A percentile compares a stretch with the other conserved stretches of the same genome.
Evolutionary conservation across 2,329 filamentous ascomycete genomes (phyloP).

Genomic region (Incumbomyces lentus): DNA sequence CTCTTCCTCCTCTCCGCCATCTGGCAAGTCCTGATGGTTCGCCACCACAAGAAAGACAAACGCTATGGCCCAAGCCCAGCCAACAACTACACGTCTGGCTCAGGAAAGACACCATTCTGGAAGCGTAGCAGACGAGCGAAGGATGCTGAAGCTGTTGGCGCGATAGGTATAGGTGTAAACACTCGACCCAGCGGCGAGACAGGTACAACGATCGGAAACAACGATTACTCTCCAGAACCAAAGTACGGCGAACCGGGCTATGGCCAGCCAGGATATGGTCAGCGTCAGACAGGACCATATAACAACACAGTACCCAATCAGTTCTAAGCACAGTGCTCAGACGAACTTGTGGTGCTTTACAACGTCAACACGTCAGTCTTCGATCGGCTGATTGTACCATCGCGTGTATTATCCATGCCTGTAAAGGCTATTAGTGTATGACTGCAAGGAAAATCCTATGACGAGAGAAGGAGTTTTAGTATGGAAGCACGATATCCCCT

Average conservation of each 20-base stretch:
- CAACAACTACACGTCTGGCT: conserved; percentile 59
- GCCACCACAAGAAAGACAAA: conserved; percentile 65
- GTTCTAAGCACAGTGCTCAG: too few relatives aligned
- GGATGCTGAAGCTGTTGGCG: conserved; percentile 36
- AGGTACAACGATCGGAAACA: conserved; percentile 38
- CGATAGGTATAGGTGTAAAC: conserved; percentile 19
- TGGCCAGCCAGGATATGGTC: conserved; percentile 5
- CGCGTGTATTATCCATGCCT: too few relatives aligned
- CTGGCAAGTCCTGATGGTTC: conserved; percentile 57
- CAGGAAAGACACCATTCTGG: conserved; percentile 38
- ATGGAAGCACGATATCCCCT: too few relatives aligned
- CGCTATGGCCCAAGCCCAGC: conserved; percentile 55
- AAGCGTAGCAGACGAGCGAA: conserved; percentile 25
- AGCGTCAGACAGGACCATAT: not conserved
- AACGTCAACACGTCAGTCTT: too few relatives aligned
- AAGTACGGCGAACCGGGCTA: conserved; percentile 24
- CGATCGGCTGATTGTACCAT: too few relatives aligned
- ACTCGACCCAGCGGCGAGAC: conserved; percentile 39
- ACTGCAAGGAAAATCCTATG: too few relatives aligned
- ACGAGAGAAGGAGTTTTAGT: too few relatives aligned
- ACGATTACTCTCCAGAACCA: conserved; percentile 21
- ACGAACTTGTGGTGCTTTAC: too few relatives aligned
- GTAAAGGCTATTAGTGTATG: too few relatives aligned
- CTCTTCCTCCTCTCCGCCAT: conserved; percentile 66
- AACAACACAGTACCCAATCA: too few relatives aligned